Evolutionary conservation across 176 grass and related monocot species (phyloP).

Genomic region (Lolium rigidum): DNA sequence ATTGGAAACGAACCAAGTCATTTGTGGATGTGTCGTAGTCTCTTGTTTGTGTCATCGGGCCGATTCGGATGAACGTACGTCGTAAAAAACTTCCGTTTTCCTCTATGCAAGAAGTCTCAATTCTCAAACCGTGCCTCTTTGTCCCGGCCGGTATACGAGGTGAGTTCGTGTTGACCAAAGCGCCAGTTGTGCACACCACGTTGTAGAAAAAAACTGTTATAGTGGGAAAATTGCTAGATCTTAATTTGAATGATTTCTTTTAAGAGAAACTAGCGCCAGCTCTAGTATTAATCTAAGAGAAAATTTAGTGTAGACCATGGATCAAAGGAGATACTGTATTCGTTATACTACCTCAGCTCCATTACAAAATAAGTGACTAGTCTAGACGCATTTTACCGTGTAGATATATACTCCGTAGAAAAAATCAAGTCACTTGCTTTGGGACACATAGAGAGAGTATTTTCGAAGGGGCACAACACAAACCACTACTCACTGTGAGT

Average conservation of each 20-base stretch:
- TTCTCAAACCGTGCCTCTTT: no score
- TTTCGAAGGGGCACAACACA: not conserved
- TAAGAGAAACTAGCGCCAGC: not conserved
- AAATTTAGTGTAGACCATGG: not conserved
- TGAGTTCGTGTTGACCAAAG: not conserved
- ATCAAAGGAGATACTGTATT: not conserved
- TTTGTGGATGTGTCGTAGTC: not conserved
- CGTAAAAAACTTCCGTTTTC: not conserved
- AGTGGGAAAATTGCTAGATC: not conserved
- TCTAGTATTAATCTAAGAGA: not conserved
- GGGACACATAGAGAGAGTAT: no score
- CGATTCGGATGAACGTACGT: not conserved
- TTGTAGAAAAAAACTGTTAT: not conserved
- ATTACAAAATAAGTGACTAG: no score
- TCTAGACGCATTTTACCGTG: no score
- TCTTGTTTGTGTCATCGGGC: not conserved
- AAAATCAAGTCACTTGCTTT: no score
- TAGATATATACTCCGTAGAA: no score
- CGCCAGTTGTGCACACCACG: constrained; percentile 17
- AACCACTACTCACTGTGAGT: not conserved
- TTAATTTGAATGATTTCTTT: not conserved
- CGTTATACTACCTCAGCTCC: not conserved
- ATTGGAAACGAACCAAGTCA: constrained; percentile 15
- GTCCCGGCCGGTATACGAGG: not conserved
- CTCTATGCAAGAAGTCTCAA: not conserved